Conservation (phyloP, 345 rosid species). For the Arabidopsis suecica region DNA sequence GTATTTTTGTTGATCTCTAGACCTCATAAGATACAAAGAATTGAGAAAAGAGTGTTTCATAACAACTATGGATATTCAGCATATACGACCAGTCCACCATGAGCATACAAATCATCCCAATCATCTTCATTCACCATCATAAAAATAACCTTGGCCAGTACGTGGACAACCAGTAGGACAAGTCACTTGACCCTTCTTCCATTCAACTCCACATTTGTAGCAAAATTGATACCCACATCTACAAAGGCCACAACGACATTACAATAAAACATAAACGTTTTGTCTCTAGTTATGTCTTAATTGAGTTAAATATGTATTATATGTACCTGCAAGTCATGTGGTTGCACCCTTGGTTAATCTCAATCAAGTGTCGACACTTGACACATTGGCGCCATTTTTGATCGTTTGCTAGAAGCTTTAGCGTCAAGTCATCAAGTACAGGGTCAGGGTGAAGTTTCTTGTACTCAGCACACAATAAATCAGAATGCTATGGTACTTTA, state of each 20-base stretch:
- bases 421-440: slow-evolving; percentile 48
- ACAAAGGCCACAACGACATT: background rate
- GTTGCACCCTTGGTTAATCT: slow-evolving; percentile 56
- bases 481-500: slow-evolving; percentile 71
- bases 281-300: too few species aligned
- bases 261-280: too few species aligned
- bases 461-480: slow-evolving; percentile 53
- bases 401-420: slow-evolving; percentile 48
- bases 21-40: too few species aligned
- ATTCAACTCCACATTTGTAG: slow-evolving; percentile 58
- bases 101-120: too few species aligned
- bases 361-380: slow-evolving; percentile 55
- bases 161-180: slow-evolving; percentile 29
- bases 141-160: slow-evolving; percentile 1
- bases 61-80: too few species aligned
- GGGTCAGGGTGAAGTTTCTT: slow-evolving; percentile 47
- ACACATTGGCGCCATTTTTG: slow-evolving; percentile 55
- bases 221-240: slow-evolving; percentile 62
- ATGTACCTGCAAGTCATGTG: slow-evolving; percentile 63
- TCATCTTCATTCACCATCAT: slow-evolving; percentile 5
- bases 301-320: background rate
- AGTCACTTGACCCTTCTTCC: slow-evolving; percentile 38
- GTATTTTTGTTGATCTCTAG: too few species aligned
- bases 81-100: too few species aligned
- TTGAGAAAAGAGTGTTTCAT: too few species aligned